These are phyloP conservation scores for Colletotrichum sp. DNA, from an alignment of 2,329 filamentous ascomycete species.

Conservation along the genomic window DNA sequence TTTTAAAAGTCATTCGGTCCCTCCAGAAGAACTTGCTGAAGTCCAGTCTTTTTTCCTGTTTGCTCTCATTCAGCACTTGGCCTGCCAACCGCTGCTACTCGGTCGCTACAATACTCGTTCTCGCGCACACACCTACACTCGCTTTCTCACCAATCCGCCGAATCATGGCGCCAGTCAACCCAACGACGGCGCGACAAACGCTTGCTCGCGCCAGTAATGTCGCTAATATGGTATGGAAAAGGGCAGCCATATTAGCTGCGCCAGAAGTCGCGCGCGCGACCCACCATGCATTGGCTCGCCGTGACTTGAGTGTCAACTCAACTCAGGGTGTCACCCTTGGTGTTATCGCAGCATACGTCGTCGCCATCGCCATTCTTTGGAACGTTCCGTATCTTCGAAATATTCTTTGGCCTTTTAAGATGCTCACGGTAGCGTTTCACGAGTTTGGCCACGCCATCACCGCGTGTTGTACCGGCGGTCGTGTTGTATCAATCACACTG, in stretches of 20 bases:
- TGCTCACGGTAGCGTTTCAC: conserved; percentile 85
- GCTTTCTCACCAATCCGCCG: neutral
- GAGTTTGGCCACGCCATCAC: conserved; percentile 80
- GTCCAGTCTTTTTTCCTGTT: neutral
- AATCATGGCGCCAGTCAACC: conserved; percentile 10
- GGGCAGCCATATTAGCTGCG: neutral
- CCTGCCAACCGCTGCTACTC: neutral
- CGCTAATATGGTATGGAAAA: neutral
- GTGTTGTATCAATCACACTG: conserved; percentile 75
- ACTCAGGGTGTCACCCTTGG: conserved; percentile 76
- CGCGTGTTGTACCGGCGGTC: conserved; percentile 74
- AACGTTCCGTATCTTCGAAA: conserved; percentile 79
- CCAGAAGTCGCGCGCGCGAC: conserved; percentile 9
- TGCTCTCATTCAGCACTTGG: neutral
- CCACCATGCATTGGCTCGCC: conserved; percentile 42
- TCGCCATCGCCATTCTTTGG: conserved; percentile 76
- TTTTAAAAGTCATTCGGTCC: neutral
- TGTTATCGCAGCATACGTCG: conserved; percentile 73
- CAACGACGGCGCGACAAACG: conserved; percentile 12
- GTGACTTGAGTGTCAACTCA: conserved; percentile 65
- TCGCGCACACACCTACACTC: neutral
- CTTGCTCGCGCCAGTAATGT: conserved; percentile 6
- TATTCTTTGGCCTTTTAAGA: conserved; percentile 84
- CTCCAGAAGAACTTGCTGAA: neutral
- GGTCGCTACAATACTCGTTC: neutral